phyloP scores from a whole-genome alignment of 495 filamentous ascomycete genomes.

The Tuber borchii region DNA sequence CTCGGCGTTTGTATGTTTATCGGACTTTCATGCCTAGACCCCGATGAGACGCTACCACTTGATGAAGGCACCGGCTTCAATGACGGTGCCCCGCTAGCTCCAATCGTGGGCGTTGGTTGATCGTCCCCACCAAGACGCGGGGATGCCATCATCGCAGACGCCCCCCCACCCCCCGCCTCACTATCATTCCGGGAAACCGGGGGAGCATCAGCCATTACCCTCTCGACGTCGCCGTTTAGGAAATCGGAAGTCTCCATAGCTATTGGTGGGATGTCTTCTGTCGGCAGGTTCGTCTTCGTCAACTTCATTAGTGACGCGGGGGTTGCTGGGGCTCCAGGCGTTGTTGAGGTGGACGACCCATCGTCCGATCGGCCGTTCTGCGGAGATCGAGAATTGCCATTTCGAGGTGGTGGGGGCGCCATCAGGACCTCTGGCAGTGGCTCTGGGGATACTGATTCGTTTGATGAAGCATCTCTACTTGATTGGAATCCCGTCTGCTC shows the following conservation, averaged over 20 bases:
- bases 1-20: neutral
- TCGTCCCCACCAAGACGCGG: conserved; percentile 5
- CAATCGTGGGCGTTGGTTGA: conserved; percentile 28
- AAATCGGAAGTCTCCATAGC: conserved; percentile 40
- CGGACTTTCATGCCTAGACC: neutral
- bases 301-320: conserved; percentile 81
- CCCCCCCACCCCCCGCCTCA: neutral
- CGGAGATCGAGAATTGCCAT: conserved; percentile 29
- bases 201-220: conserved; percentile 23
- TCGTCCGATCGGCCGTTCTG: conserved; percentile 16
- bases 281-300: conserved; percentile 45
- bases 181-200: neutral
- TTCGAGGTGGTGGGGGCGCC: conserved; percentile 52
- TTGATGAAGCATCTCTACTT: conserved; percentile 55
- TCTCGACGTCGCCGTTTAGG: conserved; percentile 35
- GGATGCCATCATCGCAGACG: neutral
- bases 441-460: conserved; percentile 66
- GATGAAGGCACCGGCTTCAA: conserved; percentile 10
- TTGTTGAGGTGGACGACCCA: conserved; percentile 11
- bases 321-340: conserved; percentile 57
- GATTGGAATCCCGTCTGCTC: conserved; percentile 44
- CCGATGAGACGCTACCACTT: neutral
- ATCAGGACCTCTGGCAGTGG: conserved; percentile 62
- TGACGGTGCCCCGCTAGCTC: conserved; percentile 11
- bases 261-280: conserved; percentile 41